A percentile compares a stretch with the other conserved stretches of the same genome.
phyloP scores from a whole-genome alignment of 768 basidiomycete genomes.

The Tubosaeta brunneosetosa region DNA sequence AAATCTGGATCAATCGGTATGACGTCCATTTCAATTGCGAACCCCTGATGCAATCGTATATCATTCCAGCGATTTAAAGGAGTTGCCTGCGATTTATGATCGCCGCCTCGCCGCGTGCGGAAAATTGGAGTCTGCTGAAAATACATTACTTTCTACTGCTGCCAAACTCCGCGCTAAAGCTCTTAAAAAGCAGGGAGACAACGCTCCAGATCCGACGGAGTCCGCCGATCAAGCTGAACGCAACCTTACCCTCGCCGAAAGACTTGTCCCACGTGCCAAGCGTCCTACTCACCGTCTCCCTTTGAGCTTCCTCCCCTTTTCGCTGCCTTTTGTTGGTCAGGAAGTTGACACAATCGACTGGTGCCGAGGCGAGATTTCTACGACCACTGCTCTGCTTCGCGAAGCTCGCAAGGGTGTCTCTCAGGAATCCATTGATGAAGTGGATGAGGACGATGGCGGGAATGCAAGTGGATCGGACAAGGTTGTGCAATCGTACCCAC shows the following conservation, averaged over 20 bases:
- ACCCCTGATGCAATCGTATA: neutral
- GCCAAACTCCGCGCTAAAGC: conserved; percentile 60
- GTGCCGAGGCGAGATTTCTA: conserved; percentile 69
- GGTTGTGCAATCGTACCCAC: conserved; percentile 43
- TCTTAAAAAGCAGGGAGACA: conserved; percentile 39
- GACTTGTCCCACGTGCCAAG: conserved; percentile 61
- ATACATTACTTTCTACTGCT: conserved; percentile 67
- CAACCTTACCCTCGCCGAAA: conserved; percentile 37
- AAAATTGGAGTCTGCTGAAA: conserved; percentile 87
- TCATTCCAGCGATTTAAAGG: conserved; percentile 65
- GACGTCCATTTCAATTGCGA: conserved; percentile 6
- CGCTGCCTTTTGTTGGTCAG: conserved; percentile 66
- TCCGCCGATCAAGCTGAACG: conserved; percentile 27
- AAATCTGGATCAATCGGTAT: conserved; percentile 88
- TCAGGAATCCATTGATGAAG: conserved; percentile 21
- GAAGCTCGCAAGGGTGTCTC: conserved; percentile 37
- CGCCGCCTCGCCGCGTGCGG: conserved; percentile 65
- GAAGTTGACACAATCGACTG: conserved; percentile 95
- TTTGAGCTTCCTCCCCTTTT: conserved; percentile 47
- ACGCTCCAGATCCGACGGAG: conserved; percentile 17
- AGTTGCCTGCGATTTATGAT: conserved; percentile 79
- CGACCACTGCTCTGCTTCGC: conserved; percentile 49
- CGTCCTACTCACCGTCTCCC: conserved; percentile 77
- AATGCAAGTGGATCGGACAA: conserved; percentile 7
- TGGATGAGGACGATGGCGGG: conserved; percentile 9